Evolutionary conservation across 2,329 filamentous ascomycete species (phyloP), one percentile per base, ranked within the genome.

Genomic region (Fusarium sambucinum): DNA sequence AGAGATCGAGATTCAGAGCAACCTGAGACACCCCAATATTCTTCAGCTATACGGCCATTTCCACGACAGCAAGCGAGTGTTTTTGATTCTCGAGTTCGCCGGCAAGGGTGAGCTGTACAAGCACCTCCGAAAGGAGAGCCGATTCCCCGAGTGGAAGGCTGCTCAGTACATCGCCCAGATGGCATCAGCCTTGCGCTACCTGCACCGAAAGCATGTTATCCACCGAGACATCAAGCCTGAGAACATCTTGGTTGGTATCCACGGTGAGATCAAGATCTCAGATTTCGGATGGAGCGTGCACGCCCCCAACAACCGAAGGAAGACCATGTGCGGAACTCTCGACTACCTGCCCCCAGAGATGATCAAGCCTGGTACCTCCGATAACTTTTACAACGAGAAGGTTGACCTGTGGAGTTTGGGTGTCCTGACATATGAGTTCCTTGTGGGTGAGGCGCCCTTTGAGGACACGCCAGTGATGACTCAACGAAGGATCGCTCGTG

Each of bases 281-380:
- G 96, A 99, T 80, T 99, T 98, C 76, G 95, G 96, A 50, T 99
- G 96, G 96, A 96, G 92, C 77, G 96, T 98, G 6, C 96, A 99
- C 80, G 96, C 96, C 7, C 96, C 96, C 29, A 97, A 97, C 80
- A 96, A 95, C 82, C 86, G 96, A 72, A 87, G 96, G 66, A 91
- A 94, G 76, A 99, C 96, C 57, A 94, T 98, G 89, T 99, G 96
- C 79, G 96, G 96, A 68, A 99, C 96, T 19, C 88, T 98, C 41
- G 96, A 99, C 81, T 99, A 99, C 79, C 87, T 99, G 17, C 96
- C 96, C 5, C 96, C 96, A 6, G 96, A 99, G 89, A 99, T 99
- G 96, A 87, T 98, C 79, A 92, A 91, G 79, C 88, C 90, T 6
- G 91, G 92, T 44, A 86, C 87, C 71, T 87, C 90, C 72, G 92